Evolutionary conservation across 2,329 filamentous ascomycete genomes (phyloP).

Genomic region (Clonostachys byssicola): DNA sequence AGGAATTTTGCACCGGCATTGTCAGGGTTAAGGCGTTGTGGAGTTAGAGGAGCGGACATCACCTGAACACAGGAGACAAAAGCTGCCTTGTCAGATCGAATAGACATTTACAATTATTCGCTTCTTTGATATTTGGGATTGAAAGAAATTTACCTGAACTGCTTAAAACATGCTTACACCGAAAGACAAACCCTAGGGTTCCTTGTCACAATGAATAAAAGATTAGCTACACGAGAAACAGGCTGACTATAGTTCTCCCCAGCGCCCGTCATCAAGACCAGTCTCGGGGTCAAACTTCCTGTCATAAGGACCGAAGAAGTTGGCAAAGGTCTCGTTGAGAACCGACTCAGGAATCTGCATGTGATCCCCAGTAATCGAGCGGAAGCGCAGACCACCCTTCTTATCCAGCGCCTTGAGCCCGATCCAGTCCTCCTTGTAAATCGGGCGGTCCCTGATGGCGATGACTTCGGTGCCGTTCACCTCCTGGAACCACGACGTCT

Average conservation of each 20-base stretch:
- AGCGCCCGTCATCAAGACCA: constrained; percentile 7
- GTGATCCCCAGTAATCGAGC: constrained; percentile 70
- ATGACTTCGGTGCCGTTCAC: constrained; percentile 69
- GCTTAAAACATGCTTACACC: too few relatives aligned
- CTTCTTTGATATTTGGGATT: too few relatives aligned
- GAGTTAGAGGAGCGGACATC: too few relatives aligned
- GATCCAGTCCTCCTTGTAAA: constrained; percentile 93
- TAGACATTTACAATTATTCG: too few relatives aligned
- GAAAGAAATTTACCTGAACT: too few relatives aligned
- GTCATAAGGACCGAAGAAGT: constrained; percentile 58
- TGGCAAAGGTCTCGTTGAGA: constrained; percentile 60
- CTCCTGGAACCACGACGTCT: constrained; percentile 87
- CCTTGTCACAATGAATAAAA: too few relatives aligned
- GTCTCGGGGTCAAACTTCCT: constrained; percentile 24
- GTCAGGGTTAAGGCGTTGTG: too few relatives aligned
- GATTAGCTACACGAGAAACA: neutral
- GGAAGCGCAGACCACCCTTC: constrained; percentile 74
- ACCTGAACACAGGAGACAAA: too few relatives aligned
- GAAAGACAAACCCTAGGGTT: neutral
- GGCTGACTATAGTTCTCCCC: constrained; percentile 27
- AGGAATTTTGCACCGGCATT: too few relatives aligned
- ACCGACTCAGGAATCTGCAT: constrained; percentile 72
- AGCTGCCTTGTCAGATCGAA: too few relatives aligned
- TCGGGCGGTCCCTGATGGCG: constrained; percentile 59
- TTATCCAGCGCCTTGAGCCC: constrained; percentile 76